These are phyloP conservation scores for Candida maris DNA, from an alignment of 805 yeast species.

Conservation along the genomic window DNA sequence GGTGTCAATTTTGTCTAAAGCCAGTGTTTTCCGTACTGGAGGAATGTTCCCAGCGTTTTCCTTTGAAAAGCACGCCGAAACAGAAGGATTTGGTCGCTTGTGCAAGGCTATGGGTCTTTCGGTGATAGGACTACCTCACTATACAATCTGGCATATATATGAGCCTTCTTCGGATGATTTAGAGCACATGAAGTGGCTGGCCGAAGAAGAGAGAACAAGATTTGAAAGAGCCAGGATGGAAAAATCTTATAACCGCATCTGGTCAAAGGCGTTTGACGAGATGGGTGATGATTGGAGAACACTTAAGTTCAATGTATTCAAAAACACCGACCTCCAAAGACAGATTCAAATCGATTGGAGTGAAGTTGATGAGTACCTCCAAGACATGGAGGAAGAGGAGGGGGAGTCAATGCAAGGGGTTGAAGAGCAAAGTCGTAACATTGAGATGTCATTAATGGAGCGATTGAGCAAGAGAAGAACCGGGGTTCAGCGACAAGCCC, in stretches of 20 bases:
- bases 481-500: conserved; percentile 9
- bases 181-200: conserved; percentile 82
- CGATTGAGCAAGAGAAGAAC: conserved; percentile 10
- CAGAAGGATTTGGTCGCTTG: conserved; percentile 91
- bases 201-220: conserved; percentile 65
- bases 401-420: conserved; percentile 14
- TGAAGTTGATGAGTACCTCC: conserved; percentile 49
- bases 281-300: conserved; percentile 68
- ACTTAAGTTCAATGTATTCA: conserved; percentile 67
- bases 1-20: conserved; percentile 84
- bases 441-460: conserved; percentile 14
- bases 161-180: conserved; percentile 91
- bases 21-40: conserved; percentile 79
- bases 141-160: conserved; percentile 90
- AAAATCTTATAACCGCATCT: conserved; percentile 65
- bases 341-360: conserved; percentile 63
- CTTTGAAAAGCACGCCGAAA: conserved; percentile 91
- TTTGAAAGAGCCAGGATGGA: conserved; percentile 61
- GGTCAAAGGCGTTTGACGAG: conserved; percentile 80
- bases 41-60: conserved; percentile 94
- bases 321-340: conserved; percentile 66
- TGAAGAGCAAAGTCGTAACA: conserved; percentile 14
- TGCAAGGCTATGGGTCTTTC: conserved; percentile 79
- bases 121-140: conserved; percentile 87
- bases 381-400: conserved; percentile 23